phyloP scores from a whole-genome alignment of 2,329 filamentous ascomycete genomes.

The Bipolaris sorokiniana region DNA sequence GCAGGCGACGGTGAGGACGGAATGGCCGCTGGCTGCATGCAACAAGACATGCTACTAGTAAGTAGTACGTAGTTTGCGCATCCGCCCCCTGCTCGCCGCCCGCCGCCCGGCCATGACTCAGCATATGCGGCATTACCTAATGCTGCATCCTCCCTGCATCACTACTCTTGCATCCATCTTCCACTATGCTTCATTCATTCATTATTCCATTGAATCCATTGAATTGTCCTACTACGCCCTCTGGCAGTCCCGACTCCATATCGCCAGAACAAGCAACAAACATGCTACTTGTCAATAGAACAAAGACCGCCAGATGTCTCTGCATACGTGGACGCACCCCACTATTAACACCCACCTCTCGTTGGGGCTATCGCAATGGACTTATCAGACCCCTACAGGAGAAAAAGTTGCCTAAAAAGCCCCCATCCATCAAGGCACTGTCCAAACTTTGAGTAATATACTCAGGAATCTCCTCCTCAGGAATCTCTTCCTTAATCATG shows the following conservation, averaged over 20 bases:
- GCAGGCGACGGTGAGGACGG: slow-evolving; percentile 9
- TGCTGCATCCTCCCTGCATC: too few species aligned
- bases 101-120: neutral
- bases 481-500: neutral
- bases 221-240: too few species aligned
- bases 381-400: too few species aligned
- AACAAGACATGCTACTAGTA: neutral
- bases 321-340: neutral
- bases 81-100: slow-evolving; percentile 19
- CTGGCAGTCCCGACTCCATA: neutral
- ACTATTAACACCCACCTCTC: neutral
- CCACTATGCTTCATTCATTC: too few species aligned
- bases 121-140: too few species aligned
- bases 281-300: neutral
- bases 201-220: too few species aligned
- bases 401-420: neutral
- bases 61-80: slow-evolving; percentile 24
- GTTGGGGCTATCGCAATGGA: neutral
- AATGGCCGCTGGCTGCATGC: neutral
- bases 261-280: slow-evolving; percentile 2
- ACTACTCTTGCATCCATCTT: neutral
- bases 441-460: neutral
- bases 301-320: neutral
- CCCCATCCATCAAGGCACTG: neutral
- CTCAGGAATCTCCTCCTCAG: slow-evolving; percentile 1